phyloP scores from a whole-genome alignment of 306 rosid genomes.

The cucumber (Cucumis sativus) region DNA sequence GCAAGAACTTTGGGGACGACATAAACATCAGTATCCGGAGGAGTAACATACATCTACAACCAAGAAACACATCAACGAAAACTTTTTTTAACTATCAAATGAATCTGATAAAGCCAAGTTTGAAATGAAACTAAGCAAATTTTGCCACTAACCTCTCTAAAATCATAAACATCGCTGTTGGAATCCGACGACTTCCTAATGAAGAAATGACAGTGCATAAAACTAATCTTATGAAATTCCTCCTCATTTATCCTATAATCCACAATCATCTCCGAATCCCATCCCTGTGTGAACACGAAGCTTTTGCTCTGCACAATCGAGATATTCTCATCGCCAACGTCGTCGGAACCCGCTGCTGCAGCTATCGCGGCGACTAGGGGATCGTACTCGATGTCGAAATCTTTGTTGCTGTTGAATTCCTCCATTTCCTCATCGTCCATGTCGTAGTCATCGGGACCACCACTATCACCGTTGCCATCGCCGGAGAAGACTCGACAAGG shows the following conservation, averaged over 20 bases:
- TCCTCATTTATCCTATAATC: slow-evolving; percentile 79
- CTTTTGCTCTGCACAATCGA: slow-evolving; percentile 45
- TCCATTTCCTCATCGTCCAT: slow-evolving; percentile 81
- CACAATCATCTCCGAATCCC: slow-evolving; percentile 76
- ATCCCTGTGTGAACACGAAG: slow-evolving; percentile 63
- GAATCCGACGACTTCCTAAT: slow-evolving; percentile 84
- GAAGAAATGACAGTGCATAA: slow-evolving; percentile 76
- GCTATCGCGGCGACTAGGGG: slow-evolving; percentile 16
- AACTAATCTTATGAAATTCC: slow-evolving; percentile 76
- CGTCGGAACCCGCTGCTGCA: slow-evolving; percentile 6
- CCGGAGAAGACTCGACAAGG: slow-evolving; percentile 49
- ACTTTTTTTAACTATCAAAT: neutral
- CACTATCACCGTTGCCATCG: slow-evolving; percentile 53
- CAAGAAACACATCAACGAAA: neutral
- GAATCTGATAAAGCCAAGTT: neutral
- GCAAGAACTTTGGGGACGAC: slow-evolving; percentile 81
- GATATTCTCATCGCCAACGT: slow-evolving; percentile 34
- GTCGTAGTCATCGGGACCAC: slow-evolving; percentile 62
- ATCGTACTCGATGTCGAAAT: slow-evolving; percentile 90
- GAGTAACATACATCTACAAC: slow-evolving; percentile 87
- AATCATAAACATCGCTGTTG: slow-evolving; percentile 73
- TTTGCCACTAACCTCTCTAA: slow-evolving; percentile 51
- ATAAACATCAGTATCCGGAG: slow-evolving; percentile 93
- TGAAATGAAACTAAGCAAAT: neutral
- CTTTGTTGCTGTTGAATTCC: slow-evolving; percentile 81